Evolutionary conservation across 106 monocot species (phyloP), one percentile per base, ranked within the genome.

Genomic region (Dioscorea dumetorum): DNA sequence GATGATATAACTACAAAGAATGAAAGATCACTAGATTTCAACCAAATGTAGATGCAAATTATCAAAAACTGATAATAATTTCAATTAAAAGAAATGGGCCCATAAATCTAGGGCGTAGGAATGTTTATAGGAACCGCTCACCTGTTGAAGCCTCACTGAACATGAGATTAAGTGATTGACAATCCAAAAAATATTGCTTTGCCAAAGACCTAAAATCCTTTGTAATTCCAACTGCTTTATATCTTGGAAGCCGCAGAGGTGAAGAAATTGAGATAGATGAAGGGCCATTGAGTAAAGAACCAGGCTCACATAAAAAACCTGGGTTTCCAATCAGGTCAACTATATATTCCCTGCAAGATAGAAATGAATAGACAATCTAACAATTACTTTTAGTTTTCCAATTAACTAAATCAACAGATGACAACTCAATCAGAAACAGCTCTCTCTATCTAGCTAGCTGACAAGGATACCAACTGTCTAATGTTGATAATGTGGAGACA

Each of bases 211-310:
- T 87, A 65, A 92, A 92, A 57, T 89, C 81, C 63, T 68, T 60
- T 49, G 66, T 63, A 60, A 78, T 70, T 66, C 78, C 72, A 64
- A 60, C 49, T 58, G 84, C 71, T 50, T 81, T 92, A 60, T 67
- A 80, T 72, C 82, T 92, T 57, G 97, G 89, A 58, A 84, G 91
- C 65, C 62, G 86, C 57, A 97, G 65, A 72, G 97, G 91, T 69
- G 97, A 97, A 33, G 87, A 82, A 63, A 97, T 83, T 74, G 83
- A 78, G 15, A 91, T 82, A 9, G 84, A 89, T 61, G 73, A 70
- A 35, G 88, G 97, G 48, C 91, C 97, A 84, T 97, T 97, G 18
- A 97, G 75, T 31, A 76, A 78, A 12, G 97, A 97, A 84, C 89
- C 87, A 22, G 91, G 97, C 22, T 97, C 87, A 69, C 31, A 84